Conservation (phyloP, 2,329 filamentous ascomycete genomes). For the Proliferodiscus dingleyae region DNA sequence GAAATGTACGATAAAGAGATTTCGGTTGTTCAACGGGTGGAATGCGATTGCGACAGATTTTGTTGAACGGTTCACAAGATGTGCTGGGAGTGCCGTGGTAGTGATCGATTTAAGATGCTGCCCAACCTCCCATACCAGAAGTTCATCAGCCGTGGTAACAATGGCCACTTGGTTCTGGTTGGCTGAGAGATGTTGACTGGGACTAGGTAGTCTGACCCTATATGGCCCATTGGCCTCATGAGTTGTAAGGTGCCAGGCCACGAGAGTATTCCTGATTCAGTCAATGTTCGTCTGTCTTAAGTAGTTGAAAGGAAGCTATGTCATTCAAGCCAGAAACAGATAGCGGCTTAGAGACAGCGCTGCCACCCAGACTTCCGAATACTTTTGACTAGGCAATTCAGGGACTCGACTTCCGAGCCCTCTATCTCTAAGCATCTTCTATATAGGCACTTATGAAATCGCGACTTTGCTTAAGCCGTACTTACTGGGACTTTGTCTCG, state of each 20-base stretch:
- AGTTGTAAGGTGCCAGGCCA: conserved; percentile 9
- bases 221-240: background rate
- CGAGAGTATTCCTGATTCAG: conserved; percentile 4
- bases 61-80: no score
- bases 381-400: no score
- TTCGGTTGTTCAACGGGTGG: conserved; percentile 2
- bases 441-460: no score
- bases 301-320: no score
- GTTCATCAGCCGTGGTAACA: conserved; percentile 10
- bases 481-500: conserved; percentile 7
- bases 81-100: background rate
- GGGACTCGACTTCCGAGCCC: no score
- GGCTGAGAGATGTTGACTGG: conserved; percentile 5
- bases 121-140: conserved; percentile 20
- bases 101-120: conserved; percentile 7
- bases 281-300: background rate
- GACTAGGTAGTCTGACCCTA: conserved; percentile 10
- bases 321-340: no score
- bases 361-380: no score
- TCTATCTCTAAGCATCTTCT: no score
- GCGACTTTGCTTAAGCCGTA: no score
- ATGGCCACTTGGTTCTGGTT: conserved; percentile 15
- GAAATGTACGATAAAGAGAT: conserved; percentile 2
- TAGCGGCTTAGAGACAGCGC: no score
- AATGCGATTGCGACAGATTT: conserved; percentile 2